phyloP scores from a whole-genome alignment of 306 rosid genomes.

The Gynostemma pentaphyllum region DNA sequence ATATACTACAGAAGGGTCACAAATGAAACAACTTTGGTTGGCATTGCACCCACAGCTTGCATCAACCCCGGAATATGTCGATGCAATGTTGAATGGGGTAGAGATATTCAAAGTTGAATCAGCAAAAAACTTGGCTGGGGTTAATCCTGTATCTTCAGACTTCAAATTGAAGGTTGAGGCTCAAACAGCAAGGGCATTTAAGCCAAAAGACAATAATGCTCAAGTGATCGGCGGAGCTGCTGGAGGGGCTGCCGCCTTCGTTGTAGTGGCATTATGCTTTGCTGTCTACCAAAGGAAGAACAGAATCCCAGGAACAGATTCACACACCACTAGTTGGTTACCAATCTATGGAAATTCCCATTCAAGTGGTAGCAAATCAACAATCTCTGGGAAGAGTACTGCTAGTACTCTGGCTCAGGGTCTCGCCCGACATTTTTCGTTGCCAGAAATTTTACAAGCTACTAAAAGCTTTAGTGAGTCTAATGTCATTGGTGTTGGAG shows the following conservation, averaged over 20 bases:
- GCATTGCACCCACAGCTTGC: conserved; percentile 20
- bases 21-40: conserved; percentile 26
- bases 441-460: conserved; percentile 30
- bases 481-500: conserved; percentile 41
- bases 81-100: conserved; percentile 27
- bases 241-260: conserved; percentile 39
- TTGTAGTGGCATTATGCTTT: conserved; percentile 31
- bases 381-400: conserved; percentile 28
- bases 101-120: conserved; percentile 35
- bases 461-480: conserved; percentile 32
- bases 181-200: conserved; percentile 2
- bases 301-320: conserved; percentile 15
- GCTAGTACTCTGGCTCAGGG: conserved; percentile 37
- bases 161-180: conserved; percentile 22
- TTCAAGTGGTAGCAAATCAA: conserved; percentile 30
- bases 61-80: conserved; percentile 18
- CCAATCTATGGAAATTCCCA: conserved; percentile 39
- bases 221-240: conserved; percentile 38
- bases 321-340: conserved; percentile 38
- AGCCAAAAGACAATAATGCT: conserved; percentile 1
- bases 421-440: conserved; percentile 34
- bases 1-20: background rate
- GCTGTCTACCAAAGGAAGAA: conserved; percentile 36
- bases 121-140: conserved; percentile 28
- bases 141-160: conserved; percentile 24